Conservation (phyloP, 2,329 filamentous ascomycete genomes). For the Pyrenophora seminiperda region DNA sequence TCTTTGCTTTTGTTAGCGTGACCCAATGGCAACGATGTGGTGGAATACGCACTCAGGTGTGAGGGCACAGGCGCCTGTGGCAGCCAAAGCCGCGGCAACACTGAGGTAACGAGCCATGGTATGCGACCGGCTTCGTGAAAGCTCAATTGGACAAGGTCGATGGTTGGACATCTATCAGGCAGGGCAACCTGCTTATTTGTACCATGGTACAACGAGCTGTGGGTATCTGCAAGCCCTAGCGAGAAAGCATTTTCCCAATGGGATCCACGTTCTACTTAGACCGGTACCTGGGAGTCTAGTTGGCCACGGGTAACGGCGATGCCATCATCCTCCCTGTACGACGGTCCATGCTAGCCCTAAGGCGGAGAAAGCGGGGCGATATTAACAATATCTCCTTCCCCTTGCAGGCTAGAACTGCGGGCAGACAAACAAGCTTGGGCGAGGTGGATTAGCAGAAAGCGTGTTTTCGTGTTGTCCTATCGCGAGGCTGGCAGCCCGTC, state of each 20-base stretch:
- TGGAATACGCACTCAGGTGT: constrained; percentile 41
- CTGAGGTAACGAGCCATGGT: constrained; percentile 44
- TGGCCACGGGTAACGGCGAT: constrained; percentile 19
- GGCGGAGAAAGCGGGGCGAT: constrained; percentile 11
- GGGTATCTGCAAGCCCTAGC: constrained; percentile 6
- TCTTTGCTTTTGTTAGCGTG: constrained; percentile 21
- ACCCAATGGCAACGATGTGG: neutral
- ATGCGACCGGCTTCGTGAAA: constrained; percentile 33
- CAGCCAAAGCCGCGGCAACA: constrained; percentile 42
- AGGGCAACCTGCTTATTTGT: constrained; percentile 34
- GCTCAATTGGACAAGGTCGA: constrained; percentile 36
- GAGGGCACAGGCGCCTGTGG: constrained; percentile 39
- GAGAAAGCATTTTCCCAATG: constrained; percentile 14
- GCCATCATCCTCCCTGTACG: constrained; percentile 21
- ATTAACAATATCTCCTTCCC: constrained; percentile 30
- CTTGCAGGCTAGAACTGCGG: constrained; percentile 20
- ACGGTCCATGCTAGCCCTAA: constrained; percentile 16
- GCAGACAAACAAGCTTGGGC: constrained; percentile 32
- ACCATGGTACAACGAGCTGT: constrained; percentile 21
- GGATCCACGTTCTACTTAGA: constrained; percentile 21
- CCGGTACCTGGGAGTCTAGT: constrained; percentile 16
- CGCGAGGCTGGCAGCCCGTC: constrained; percentile 21
- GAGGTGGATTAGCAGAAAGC: constrained; percentile 30
- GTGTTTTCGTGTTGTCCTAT: constrained; percentile 27
- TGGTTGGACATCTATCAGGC: constrained; percentile 17